Conservation (phyloP, 441 rosid genomes). For the Manihot esculenta region DNA sequence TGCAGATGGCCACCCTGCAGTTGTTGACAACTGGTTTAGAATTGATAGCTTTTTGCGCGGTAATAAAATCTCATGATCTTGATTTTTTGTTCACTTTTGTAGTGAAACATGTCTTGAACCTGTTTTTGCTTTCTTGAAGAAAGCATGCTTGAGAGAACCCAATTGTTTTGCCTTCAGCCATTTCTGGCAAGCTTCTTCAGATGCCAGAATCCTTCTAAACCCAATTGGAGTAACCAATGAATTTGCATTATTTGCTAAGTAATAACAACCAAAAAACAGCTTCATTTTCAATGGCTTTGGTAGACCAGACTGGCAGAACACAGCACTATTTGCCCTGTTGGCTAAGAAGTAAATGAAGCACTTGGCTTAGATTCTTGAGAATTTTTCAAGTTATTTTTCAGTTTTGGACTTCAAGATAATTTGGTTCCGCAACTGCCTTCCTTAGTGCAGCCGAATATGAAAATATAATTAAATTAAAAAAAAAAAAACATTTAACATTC, state of each 20-base stretch:
- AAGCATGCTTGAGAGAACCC: constrained; percentile 28
- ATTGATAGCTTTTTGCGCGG: constrained; percentile 34
- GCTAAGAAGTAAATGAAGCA: no score
- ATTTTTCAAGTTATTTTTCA: no score
- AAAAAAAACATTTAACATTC: no score
- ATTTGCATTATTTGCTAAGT: constrained; percentile 21
- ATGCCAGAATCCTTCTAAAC: constrained; percentile 15
- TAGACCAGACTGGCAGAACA: background rate
- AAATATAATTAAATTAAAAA: no score
- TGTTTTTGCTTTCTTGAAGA: constrained; percentile 34
- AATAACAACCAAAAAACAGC: constrained; percentile 29
- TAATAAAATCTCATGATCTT: constrained; percentile 19
- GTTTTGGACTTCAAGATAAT: no score
- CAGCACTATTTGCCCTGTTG: no score
- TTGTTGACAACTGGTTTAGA: constrained; percentile 37
- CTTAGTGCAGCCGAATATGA: no score
- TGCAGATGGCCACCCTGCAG: constrained; percentile 38
- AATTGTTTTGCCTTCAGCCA: constrained; percentile 34
- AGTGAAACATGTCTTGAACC: constrained; percentile 36
- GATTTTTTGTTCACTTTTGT: constrained; percentile 33
- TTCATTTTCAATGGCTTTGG: constrained; percentile 1
- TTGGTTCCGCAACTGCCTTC: no score
- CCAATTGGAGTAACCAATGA: constrained; percentile 12
- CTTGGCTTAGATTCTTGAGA: no score
- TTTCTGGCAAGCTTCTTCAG: constrained; percentile 29